These are phyloP conservation scores for Aspergillus persii DNA, from an alignment of 2,329 filamentous ascomycete genomes.

Conservation along the genomic window DNA sequence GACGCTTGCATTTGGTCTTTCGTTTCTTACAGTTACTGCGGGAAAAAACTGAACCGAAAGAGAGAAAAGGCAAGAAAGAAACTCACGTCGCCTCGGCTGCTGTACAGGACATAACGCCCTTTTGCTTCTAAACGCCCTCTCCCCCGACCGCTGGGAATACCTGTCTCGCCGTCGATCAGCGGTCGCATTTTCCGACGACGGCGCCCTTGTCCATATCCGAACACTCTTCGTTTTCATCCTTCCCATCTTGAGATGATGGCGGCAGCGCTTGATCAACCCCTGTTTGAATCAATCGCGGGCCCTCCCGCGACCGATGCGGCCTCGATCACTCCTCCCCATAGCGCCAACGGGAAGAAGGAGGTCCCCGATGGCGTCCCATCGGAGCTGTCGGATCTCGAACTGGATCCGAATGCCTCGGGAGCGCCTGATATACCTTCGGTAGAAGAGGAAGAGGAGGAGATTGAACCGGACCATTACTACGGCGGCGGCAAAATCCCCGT, in stretches of 20 bases:
- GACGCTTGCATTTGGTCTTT: not conserved
- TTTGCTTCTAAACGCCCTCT: constrained; percentile 8
- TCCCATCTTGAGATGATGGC: constrained; percentile 30
- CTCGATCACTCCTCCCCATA: constrained; percentile 45
- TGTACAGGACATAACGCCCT: constrained; percentile 4
- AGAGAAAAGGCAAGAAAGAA: not conserved
- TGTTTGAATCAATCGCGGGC: constrained; percentile 24
- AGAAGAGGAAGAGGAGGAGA: constrained; percentile 69
- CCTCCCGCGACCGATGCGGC: constrained; percentile 27
- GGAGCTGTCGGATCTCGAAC: constrained; percentile 43
- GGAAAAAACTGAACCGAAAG: not conserved
- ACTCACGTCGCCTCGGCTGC: constrained; percentile 6
- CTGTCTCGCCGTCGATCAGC: constrained; percentile 43
- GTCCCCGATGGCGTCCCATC: constrained; percentile 40
- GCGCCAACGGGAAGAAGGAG: constrained; percentile 45
- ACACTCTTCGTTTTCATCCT: constrained; percentile 7
- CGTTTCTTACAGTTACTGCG: not conserved
- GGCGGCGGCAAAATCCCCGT: constrained; percentile 80
- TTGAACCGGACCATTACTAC: constrained; percentile 84
- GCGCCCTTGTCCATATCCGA: constrained; percentile 21
- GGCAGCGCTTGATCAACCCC: constrained; percentile 32
- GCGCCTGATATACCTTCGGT: constrained; percentile 33
- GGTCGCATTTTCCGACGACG: constrained; percentile 43
- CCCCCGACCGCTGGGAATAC: constrained; percentile 44
- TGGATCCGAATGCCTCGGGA: constrained; percentile 31